These are phyloP conservation scores for Xylaria acuta DNA, from an alignment of 495 filamentous ascomycete species.

Conservation along the genomic window DNA sequence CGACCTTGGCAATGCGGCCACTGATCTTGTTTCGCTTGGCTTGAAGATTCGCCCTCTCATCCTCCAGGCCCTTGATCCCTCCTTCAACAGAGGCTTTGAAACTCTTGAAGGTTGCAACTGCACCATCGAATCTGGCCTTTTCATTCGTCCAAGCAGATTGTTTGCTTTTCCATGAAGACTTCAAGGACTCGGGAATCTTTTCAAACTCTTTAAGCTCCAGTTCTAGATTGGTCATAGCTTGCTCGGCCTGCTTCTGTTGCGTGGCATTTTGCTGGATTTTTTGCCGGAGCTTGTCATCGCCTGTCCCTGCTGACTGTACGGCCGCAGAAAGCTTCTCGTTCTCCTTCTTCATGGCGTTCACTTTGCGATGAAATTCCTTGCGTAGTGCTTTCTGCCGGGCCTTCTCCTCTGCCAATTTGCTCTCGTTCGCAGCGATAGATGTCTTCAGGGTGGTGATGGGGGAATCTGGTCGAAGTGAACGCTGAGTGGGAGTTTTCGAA, in stretches of 20 bases:
- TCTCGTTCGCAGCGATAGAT: conserved; percentile 80
- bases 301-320: conserved; percentile 74
- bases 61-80: conserved; percentile 66
- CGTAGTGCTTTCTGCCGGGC: conserved; percentile 74
- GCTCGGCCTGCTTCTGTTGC: conserved; percentile 79
- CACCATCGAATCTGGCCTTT: conserved; percentile 65
- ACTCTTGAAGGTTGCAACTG: conserved; percentile 63
- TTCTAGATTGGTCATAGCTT: conserved; percentile 67
- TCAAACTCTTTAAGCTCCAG: conserved; percentile 70
- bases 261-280: conserved; percentile 78
- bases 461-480: conserved; percentile 76
- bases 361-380: conserved; percentile 77
- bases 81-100: conserved; percentile 69
- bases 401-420: conserved; percentile 78
- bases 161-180: conserved; percentile 64
- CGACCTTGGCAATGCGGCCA: conserved; percentile 74
- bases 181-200: conserved; percentile 70
- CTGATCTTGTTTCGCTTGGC: conserved; percentile 81
- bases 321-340: conserved; percentile 73
- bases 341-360: conserved; percentile 76
- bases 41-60: conserved; percentile 69
- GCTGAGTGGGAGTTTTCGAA: conserved; percentile 55
- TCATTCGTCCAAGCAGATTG: conserved; percentile 68
- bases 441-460: conserved; percentile 88
- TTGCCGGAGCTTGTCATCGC: conserved; percentile 82